phyloP scores from a whole-genome alignment of 2,329 filamentous ascomycete genomes.

The Aspergillus fructus region DNA sequence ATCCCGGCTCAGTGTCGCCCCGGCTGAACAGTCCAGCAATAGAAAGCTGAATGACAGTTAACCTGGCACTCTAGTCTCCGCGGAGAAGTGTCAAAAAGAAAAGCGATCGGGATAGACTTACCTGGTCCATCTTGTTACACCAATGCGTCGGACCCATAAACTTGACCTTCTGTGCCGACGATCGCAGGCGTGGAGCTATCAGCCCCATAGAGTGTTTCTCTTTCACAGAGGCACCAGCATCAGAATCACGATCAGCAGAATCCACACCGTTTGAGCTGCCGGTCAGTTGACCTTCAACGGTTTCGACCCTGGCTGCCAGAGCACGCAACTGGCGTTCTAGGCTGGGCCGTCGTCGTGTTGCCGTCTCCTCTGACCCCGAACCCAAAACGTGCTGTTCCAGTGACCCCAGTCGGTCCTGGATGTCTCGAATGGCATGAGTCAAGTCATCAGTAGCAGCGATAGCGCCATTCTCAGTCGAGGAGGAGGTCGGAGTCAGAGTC shows the following conservation, averaged over 20 bases:
- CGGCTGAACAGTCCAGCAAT: background rate
- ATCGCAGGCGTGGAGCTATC: too few species aligned
- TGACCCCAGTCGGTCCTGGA: background rate
- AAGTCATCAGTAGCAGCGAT: background rate
- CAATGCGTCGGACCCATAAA: conserved; percentile 17
- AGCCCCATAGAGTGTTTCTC: too few species aligned
- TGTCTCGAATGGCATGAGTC: background rate
- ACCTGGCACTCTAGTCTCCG: too few species aligned
- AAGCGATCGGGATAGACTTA: conserved; percentile 2
- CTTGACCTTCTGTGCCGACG: conserved; percentile 12
- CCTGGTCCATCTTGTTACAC: conserved; percentile 11
- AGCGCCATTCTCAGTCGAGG: background rate
- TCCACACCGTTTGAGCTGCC: background rate
- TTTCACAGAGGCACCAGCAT: too few species aligned
- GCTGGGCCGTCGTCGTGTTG: too few species aligned
- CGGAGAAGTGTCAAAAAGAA: too few species aligned
- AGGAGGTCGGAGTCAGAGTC: background rate
- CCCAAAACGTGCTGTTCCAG: background rate
- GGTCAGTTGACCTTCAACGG: background rate
- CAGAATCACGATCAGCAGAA: background rate
- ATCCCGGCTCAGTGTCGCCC: conserved; percentile 4
- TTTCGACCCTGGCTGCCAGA: background rate
- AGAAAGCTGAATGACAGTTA: conserved; percentile 3
- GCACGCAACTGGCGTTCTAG: background rate
- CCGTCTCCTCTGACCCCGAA: background rate